phyloP scores from a whole-genome alignment of 139 green algal species.

The Chloropicon primus region DNA sequence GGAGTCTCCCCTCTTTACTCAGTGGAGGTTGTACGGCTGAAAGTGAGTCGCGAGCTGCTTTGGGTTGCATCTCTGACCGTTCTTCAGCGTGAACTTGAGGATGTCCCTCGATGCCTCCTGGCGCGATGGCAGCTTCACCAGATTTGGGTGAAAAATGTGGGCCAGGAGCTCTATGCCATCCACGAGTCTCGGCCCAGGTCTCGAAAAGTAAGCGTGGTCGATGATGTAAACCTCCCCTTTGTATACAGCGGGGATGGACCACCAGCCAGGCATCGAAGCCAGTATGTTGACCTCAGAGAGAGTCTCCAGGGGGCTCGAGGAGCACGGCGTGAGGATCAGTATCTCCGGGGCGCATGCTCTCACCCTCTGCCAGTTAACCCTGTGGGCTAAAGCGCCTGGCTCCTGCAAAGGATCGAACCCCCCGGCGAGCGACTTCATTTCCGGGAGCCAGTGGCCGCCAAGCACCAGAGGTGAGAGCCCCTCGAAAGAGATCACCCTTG shows the following conservation, averaged over 20 bases:
- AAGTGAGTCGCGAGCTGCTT: constrained; percentile 61
- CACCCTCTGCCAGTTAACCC: constrained; percentile 34
- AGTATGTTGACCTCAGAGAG: constrained; percentile 41
- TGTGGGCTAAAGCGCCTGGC: constrained; percentile 26
- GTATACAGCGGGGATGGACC: constrained; percentile 67
- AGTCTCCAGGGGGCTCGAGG: constrained; percentile 2
- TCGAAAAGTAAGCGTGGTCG: constrained; percentile 38
- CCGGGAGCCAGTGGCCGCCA: constrained; percentile 43
- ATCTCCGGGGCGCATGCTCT: constrained; percentile 52
- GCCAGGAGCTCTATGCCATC: constrained; percentile 71
- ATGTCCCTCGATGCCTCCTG: constrained; percentile 12
- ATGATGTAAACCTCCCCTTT: constrained; percentile 55
- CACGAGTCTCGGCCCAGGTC: constrained; percentile 61
- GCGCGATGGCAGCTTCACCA: constrained; percentile 6
- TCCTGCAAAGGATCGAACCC: constrained; percentile 26
- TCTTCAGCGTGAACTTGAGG: constrained; percentile 51
- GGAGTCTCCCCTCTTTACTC: too few relatives aligned
- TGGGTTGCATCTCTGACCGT: constrained; percentile 59
- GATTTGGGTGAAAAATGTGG: constrained; percentile 43
- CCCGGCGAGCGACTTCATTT: constrained; percentile 47
- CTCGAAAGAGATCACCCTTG: constrained; percentile 50
- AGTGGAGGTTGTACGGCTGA: constrained; percentile 27
- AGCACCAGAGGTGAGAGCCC: constrained; percentile 27
- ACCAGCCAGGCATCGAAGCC: constrained; percentile 67
- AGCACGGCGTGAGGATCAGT: constrained; percentile 26